Evolutionary conservation across 805 yeast species (phyloP).

Genomic region (Jamesozyma spencerorum): DNA sequence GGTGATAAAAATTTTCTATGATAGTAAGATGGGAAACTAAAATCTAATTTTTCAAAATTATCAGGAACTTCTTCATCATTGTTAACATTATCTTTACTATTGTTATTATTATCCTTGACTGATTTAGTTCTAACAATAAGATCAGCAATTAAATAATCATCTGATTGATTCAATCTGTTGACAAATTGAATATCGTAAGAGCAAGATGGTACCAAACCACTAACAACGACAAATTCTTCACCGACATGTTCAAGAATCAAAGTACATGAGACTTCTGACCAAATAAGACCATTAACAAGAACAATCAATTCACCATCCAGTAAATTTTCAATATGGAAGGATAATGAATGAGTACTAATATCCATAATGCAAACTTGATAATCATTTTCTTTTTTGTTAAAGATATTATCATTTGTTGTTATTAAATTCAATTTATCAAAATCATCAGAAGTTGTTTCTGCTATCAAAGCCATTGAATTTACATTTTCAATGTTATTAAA

Average conservation of each 20-base stretch:
- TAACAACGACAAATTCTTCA: constrained; percentile 46
- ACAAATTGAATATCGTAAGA: constrained; percentile 50
- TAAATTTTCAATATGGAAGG: constrained; percentile 41
- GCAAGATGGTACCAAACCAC: constrained; percentile 55
- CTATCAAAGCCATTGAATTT: constrained; percentile 31
- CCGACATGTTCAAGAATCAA: constrained; percentile 31
- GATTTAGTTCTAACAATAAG: constrained; percentile 31
- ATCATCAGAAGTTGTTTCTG: constrained; percentile 28
- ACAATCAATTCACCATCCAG: constrained; percentile 36
- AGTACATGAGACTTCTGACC: constrained; percentile 57
- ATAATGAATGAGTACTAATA: constrained; percentile 44
- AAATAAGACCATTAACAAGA: constrained; percentile 55
- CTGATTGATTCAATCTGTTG: constrained; percentile 28
- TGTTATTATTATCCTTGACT: background rate
- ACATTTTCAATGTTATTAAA: constrained; percentile 25
- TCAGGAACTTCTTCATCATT: constrained; percentile 8
- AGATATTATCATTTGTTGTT: constrained; percentile 19
- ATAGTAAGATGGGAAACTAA: constrained; percentile 28
- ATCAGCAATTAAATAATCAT: constrained; percentile 33
- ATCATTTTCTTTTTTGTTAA: constrained; percentile 27
- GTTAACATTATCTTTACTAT: constrained; percentile 3
- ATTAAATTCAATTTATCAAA: constrained; percentile 24
- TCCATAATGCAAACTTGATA: constrained; percentile 37
- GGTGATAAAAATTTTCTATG: constrained; percentile 43
- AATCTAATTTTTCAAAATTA: constrained; percentile 22